These are phyloP conservation scores for Boletus pseudopeckii DNA, from an alignment of 768 basidiomycete species.

Conservation along the genomic window DNA sequence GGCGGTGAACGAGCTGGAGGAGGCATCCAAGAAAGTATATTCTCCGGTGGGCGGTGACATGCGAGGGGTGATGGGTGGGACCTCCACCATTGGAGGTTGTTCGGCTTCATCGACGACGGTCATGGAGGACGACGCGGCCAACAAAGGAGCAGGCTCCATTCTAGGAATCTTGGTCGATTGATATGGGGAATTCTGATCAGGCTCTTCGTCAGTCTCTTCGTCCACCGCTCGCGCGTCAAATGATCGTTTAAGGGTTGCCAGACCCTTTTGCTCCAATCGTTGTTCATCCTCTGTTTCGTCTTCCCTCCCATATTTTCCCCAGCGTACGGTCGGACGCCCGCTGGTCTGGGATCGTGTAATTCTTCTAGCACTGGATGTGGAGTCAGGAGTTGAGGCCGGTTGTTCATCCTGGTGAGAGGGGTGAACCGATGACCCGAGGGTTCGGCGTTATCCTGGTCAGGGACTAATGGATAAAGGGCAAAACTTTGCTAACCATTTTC, in stretches of 20 bases:
- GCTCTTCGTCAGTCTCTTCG: conserved; percentile 33
- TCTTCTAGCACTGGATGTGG: conserved; percentile 23
- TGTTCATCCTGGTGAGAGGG: conserved; percentile 25
- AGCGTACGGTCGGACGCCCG: conserved; percentile 32
- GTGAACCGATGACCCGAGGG: conserved; percentile 23
- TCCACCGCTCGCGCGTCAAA: conserved; percentile 36
- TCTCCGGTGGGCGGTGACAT: conserved; percentile 31
- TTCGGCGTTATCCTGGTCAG: conserved; percentile 30
- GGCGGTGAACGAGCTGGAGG: conserved; percentile 34
- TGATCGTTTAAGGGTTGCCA: conserved; percentile 29
- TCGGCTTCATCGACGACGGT: conserved; percentile 28
- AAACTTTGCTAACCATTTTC: conserved; percentile 32
- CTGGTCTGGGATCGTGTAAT: conserved; percentile 35
- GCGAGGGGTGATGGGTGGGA: conserved; percentile 5
- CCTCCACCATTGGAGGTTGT: conserved; percentile 7
- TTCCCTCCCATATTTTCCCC: conserved; percentile 32
- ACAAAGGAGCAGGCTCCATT: conserved; percentile 21
- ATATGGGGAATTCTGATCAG: conserved; percentile 15
- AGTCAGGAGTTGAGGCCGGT: conserved; percentile 21
- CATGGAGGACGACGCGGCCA: conserved; percentile 28
- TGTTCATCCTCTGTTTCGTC: conserved; percentile 29
- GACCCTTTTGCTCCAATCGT: conserved; percentile 11
- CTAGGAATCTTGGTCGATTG: conserved; percentile 31
- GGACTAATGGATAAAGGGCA: conserved; percentile 28
- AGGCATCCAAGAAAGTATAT: conserved; percentile 35